Conservation (phyloP, 2,329 filamentous ascomycete species). For the Fusarium longipes region DNA sequence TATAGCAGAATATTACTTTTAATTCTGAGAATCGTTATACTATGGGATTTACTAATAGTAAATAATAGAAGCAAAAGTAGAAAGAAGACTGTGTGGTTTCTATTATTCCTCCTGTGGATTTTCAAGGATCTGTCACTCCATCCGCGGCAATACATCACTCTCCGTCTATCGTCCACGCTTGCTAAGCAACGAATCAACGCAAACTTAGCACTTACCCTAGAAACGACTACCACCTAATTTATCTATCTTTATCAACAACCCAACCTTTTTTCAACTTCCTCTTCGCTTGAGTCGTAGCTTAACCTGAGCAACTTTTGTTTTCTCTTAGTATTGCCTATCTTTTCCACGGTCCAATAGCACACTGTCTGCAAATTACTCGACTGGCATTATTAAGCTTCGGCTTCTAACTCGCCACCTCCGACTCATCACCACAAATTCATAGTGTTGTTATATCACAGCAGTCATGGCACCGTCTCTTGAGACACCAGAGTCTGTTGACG, state of each 20-base stretch:
- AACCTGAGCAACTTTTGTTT: background rate
- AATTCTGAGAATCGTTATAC: background rate
- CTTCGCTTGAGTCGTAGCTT: background rate
- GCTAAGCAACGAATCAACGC: constrained; percentile 40
- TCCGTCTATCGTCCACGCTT: constrained; percentile 13
- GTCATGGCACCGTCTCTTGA: constrained; percentile 85
- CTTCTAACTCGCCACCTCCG: constrained; percentile 33
- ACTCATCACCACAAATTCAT: constrained; percentile 6
- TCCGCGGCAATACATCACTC: background rate
- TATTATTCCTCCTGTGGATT: background rate
- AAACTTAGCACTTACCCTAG: constrained; percentile 40
- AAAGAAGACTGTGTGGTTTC: background rate
- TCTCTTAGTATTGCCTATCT: background rate
- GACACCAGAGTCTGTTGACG: constrained; percentile 72
- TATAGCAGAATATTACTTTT: background rate
- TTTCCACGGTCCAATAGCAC: background rate
- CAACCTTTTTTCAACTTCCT: background rate
- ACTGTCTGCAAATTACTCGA: background rate
- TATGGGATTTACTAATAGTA: too few relatives aligned
- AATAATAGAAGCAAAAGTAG: background rate
- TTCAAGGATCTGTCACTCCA: constrained; percentile 2
- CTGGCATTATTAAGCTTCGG: constrained; percentile 41
- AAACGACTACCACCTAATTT: constrained; percentile 10
- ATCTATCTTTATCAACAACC: background rate
- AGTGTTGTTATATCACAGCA: background rate